Conservation (phyloP, 768 basidiomycete species). For the Imleria badia region DNA sequence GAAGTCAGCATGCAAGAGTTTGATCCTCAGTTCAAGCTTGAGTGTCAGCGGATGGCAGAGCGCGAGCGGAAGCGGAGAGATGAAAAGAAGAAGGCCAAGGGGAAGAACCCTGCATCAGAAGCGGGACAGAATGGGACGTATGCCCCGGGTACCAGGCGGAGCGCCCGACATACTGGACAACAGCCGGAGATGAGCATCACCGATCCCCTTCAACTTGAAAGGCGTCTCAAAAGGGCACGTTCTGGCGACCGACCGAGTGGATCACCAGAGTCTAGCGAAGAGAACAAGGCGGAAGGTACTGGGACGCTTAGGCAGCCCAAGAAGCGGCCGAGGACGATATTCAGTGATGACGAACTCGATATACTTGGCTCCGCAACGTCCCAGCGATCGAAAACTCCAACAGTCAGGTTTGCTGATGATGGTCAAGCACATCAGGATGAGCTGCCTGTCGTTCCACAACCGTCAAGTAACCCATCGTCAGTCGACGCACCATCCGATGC, state of each 20-base stretch:
- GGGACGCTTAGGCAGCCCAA: constrained; percentile 47
- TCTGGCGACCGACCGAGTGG: constrained; percentile 54
- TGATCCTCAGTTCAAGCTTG: constrained; percentile 71
- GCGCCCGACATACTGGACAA: constrained; percentile 71
- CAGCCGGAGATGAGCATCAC: constrained; percentile 71
- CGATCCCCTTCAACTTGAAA: constrained; percentile 73
- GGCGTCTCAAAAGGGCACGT: constrained; percentile 70
- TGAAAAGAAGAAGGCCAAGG: constrained; percentile 45
- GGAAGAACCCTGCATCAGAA: constrained; percentile 16
- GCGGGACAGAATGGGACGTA: constrained; percentile 33
- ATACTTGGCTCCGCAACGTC: constrained; percentile 30
- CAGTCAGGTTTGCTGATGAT: constrained; percentile 53
- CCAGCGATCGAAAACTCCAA: constrained; percentile 33
- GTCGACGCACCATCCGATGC: constrained; percentile 7
- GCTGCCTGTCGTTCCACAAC: constrained; percentile 7
- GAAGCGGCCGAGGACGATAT: constrained; percentile 45
- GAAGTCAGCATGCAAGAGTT: constrained; percentile 87
- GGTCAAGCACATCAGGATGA: constrained; percentile 18
- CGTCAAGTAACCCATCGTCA: neutral
- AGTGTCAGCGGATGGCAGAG: constrained; percentile 86
- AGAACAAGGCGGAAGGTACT: constrained; percentile 43
- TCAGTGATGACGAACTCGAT: constrained; percentile 49
- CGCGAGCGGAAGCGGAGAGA: constrained; percentile 68
- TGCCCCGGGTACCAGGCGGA: constrained; percentile 60
- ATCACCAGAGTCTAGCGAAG: constrained; percentile 45